Evolutionary conservation across 257 asterid genomes (phyloP).

Genomic region (Solanum acaule): DNA sequence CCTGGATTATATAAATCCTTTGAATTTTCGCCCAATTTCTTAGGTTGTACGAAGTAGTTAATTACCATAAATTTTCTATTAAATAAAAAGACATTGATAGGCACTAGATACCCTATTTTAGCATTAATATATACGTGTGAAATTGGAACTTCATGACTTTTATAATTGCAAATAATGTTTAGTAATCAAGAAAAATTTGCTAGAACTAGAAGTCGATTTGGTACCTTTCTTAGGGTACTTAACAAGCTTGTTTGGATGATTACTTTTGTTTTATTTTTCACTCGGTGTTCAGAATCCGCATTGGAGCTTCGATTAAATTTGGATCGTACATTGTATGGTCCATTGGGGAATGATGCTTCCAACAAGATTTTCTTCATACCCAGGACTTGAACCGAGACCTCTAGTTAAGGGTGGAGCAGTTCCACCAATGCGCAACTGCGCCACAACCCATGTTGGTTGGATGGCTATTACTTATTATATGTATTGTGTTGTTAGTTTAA

Average conservation of each 20-base stretch:
- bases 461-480: no score
- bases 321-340: fast-evolving
- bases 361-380: not conserved
- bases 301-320: no score
- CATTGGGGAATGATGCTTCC: not conserved
- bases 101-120: not conserved
- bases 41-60: not conserved
- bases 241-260: not conserved
- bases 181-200: not conserved
- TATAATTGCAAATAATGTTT: not conserved
- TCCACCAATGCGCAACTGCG: no score
- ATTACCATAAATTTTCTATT: not conserved
- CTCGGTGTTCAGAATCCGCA: fast-evolving
- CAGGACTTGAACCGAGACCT: not conserved
- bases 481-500: no score
- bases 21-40: not conserved
- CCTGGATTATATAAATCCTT: not conserved
- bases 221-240: not conserved
- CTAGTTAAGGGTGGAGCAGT: not conserved
- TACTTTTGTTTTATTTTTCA: no score
- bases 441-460: not conserved
- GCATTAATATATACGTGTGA: not conserved
- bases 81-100: not conserved
- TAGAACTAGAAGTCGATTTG: not conserved
- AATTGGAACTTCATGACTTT: not conserved